Evolutionary conservation across 2,329 filamentous ascomycete genomes (phyloP), one percentile per base, ranked within the genome.

Genomic region (Pseudocercospora fijiensis): DNA sequence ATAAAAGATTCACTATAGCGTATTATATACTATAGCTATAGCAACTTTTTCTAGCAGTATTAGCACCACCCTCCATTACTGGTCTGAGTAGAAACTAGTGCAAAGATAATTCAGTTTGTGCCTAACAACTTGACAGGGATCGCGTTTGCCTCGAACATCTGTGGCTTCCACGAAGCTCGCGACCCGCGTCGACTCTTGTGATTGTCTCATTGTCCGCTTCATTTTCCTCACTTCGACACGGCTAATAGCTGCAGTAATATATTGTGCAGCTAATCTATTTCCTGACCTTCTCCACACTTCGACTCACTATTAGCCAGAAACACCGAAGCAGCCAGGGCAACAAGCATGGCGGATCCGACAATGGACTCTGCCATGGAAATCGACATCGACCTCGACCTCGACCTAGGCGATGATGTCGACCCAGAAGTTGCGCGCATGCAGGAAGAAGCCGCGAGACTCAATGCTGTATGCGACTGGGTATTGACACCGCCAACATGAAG

Each of bases 351-450:
- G 27, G 45, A 58, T 61, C 30, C 58, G 37, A 61, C 51, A 4
- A 67, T 66, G 62, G 60, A 62, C 53, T 52, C 57, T n/a, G 66
- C 63, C 27, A 65, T 65, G 62, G 58, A 60, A 43, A 57, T 64
- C 33, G 64, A 66, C 61, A 70, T 72, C 64, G 74, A 76, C 56
- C 67, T 72, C 30, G 73, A 75, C 52, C 71, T 76, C 68, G 74
- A 76, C 62, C 69, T 76, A 55, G 73, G 75, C 45, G 67, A 72
- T 62, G 70, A 72, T 61, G 68, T 73, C 58, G 74, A 76, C 61
- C 68, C 70, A 8, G 75, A 77, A 49, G 67, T 75, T 30, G 71
- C 71, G 62, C 69, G 69, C 27, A 67, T 76, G 63, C 70, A 73
- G 49, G 74, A 71, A 24, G 70, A 74, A 61, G 71, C 71, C 37